These are phyloP conservation scores for Chrysopogon serrulatus DNA, from an alignment of 176 grass and related monocot genomes.

Conservation along the genomic window DNA sequence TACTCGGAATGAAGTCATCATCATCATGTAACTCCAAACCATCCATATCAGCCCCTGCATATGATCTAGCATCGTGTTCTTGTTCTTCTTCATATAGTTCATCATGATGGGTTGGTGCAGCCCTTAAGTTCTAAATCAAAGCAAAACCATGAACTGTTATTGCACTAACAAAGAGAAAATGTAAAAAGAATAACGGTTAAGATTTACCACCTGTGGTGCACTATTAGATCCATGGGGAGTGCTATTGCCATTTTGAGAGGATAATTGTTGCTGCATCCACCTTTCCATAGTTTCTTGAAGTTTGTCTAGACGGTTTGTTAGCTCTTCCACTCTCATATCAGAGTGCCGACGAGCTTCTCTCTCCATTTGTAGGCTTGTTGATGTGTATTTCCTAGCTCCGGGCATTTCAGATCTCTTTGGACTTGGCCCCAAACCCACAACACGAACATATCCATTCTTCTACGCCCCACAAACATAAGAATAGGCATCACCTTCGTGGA, in stretches of 20 bases:
- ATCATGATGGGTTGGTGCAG: too few species aligned
- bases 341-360: not conserved
- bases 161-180: not conserved
- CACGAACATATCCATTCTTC: conserved; percentile 6
- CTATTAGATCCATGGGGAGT: too few species aligned
- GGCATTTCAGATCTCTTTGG: too few species aligned
- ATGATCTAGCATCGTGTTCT: too few species aligned
- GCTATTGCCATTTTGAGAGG: not conserved
- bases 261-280: not conserved
- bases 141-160: not conserved
- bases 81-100: too few species aligned
- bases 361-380: not conserved
- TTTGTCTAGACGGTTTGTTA: not conserved
- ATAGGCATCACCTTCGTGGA: not conserved
- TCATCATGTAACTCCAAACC: too few species aligned
- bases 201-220: not conserved
- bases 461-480: not conserved
- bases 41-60: too few species aligned
- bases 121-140: too few species aligned
- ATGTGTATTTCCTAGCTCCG: too few species aligned
- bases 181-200: not conserved
- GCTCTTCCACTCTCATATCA: not conserved
- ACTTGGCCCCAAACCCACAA: too few species aligned
- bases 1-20: too few species aligned
- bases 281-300: not conserved